These are phyloP conservation scores for Lotmaria passim DNA, from an alignment of 208 protist genomes.

Conservation along the genomic window DNA sequence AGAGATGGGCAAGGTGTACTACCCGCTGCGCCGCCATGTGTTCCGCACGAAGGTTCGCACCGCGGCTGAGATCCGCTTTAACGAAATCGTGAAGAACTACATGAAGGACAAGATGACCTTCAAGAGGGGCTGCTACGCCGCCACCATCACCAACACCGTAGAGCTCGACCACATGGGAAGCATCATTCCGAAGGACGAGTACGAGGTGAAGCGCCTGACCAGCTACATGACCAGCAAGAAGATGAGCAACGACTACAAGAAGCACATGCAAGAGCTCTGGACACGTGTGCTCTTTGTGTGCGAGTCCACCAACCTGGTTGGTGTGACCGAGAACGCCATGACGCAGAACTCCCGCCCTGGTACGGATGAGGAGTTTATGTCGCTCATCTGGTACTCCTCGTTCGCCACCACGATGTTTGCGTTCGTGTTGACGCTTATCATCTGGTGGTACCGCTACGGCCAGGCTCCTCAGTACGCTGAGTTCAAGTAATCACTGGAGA, in stretches of 20 bases:
- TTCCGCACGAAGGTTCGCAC: conserved; percentile 90
- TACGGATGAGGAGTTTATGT: conserved; percentile 92
- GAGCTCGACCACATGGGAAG: conserved; percentile 91
- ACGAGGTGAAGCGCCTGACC: conserved; percentile 86
- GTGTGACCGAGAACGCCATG: conserved; percentile 71
- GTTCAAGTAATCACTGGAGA: conserved; percentile 64
- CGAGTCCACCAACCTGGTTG: conserved; percentile 85
- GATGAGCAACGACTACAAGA: conserved; percentile 92
- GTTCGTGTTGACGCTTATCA: conserved; percentile 58
- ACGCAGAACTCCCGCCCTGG: conserved; percentile 84
- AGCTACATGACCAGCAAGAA: conserved; percentile 93
- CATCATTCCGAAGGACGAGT: conserved; percentile 92
- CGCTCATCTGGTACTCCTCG: conserved; percentile 82
- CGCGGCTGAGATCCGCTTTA: conserved; percentile 84
- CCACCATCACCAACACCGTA: conserved; percentile 87
- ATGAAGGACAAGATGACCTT: conserved; percentile 91
- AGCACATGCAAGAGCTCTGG: conserved; percentile 89
- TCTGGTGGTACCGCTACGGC: conserved; percentile 91
- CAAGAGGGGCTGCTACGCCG: conserved; percentile 84
- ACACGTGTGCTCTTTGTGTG: conserved; percentile 82
- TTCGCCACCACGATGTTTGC: conserved; percentile 72
- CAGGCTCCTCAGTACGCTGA: conserved; percentile 84
- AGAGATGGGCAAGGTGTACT: conserved; percentile 84
- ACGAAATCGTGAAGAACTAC: conserved; percentile 88
- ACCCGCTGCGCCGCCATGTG: conserved; percentile 85